phyloP scores from a whole-genome alignment of 139 green algal species.

The Raphidocelis subcapitata region DNA sequence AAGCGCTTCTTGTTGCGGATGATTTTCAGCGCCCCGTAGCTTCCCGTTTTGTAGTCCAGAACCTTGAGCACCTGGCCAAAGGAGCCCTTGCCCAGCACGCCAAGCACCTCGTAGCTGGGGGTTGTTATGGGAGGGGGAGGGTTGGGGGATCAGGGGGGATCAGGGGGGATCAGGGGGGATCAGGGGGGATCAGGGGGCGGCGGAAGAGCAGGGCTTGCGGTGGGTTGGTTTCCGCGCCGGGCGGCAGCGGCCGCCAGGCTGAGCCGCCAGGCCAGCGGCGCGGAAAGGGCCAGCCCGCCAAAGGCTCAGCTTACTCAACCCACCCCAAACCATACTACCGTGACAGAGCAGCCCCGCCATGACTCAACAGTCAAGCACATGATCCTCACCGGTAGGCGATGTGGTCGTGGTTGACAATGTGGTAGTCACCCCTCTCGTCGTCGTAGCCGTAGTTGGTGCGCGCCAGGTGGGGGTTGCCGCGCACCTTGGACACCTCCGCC shows the following conservation, averaged over 20 bases:
- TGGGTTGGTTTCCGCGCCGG: no score
- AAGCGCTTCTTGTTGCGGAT: conserved; percentile 93
- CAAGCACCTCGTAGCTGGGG: conserved; percentile 56
- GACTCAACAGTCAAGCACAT: no score
- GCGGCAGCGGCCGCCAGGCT: no score
- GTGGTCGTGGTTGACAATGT: conserved; percentile 67
- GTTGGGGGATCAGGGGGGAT: neutral
- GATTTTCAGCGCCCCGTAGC: conserved; percentile 75
- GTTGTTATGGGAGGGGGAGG: no score
- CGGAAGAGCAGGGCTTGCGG: no score
- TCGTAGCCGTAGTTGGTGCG: conserved; percentile 73
- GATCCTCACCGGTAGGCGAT: conserved; percentile 57
- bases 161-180: no score
- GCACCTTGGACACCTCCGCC: conserved; percentile 50
- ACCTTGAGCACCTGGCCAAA: conserved; percentile 89
- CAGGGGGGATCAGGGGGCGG: no score
- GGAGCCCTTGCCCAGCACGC: conserved; percentile 71
- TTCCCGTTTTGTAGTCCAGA: conserved; percentile 76
- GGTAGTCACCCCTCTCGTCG: conserved; percentile 83
- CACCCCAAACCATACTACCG: no score
- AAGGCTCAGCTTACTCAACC: no score
- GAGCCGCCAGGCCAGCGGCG: no score
- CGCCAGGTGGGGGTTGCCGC: conserved; percentile 42
- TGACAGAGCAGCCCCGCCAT: no score
- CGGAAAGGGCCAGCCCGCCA: no score